These are phyloP conservation scores for Pleurotus giganteus DNA, from an alignment of 768 basidiomycete species.

Conservation along the genomic window DNA sequence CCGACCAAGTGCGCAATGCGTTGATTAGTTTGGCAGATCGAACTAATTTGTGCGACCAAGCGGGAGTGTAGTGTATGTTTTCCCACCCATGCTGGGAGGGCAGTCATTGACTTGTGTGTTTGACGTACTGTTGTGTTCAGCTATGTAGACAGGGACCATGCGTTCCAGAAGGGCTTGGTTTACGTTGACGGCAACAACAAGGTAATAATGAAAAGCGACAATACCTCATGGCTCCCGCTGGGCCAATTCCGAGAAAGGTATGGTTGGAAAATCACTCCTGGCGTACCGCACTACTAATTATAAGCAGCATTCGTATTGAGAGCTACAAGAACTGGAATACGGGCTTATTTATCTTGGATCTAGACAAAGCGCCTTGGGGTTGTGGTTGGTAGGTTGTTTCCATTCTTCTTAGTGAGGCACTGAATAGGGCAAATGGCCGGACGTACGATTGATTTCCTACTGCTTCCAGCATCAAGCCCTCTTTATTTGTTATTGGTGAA, in stretches of 20 bases:
- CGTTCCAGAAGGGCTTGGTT: constrained; percentile 51
- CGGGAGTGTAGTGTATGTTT: constrained; percentile 65
- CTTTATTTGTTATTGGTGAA: constrained; percentile 44
- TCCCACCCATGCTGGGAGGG: too few relatives aligned
- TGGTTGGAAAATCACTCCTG: constrained; percentile 3
- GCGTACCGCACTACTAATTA: neutral
- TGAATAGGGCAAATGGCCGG: constrained; percentile 61
- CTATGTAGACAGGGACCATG: constrained; percentile 56
- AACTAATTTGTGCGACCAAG: constrained; percentile 33
- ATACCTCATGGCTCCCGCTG: constrained; percentile 50
- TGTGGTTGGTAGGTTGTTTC: constrained; percentile 55
- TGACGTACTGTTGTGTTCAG: constrained; percentile 31
- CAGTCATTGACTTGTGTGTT: constrained; percentile 11
- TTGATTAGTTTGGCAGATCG: constrained; percentile 10
- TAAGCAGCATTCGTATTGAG: constrained; percentile 70
- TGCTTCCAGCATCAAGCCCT: neutral
- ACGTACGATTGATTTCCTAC: constrained; percentile 35
- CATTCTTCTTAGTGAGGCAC: constrained; percentile 70
- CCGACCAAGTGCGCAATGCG: constrained; percentile 58
- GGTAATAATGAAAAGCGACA: constrained; percentile 77
- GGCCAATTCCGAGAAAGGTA: constrained; percentile 66
- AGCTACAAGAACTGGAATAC: constrained; percentile 63
- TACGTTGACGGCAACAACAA: constrained; percentile 55
- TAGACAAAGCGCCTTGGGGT: constrained; percentile 84
- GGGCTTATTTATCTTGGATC: constrained; percentile 83